These are phyloP conservation scores for Alopecurus myosuroides DNA, from an alignment of 176 grass and related monocot species.

Conservation along the genomic window DNA sequence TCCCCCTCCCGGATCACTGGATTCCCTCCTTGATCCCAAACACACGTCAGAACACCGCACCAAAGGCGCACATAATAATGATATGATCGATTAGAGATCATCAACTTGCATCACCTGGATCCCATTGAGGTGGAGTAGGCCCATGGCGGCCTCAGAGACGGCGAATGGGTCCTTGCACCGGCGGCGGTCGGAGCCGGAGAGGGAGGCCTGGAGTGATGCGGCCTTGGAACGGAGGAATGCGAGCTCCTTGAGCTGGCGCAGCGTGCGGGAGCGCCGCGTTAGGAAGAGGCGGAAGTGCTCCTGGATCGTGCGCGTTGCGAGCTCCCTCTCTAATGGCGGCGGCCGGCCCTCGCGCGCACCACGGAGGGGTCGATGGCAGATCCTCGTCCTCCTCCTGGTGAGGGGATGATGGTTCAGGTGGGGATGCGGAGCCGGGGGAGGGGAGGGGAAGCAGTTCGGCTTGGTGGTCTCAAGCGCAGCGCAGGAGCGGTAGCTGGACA, in stretches of 20 bases:
- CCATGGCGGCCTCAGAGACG: constrained; percentile 55
- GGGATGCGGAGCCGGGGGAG: neutral
- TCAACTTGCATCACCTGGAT: constrained; percentile 50
- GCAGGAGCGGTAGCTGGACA: constrained; percentile 51
- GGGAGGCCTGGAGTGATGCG: constrained; percentile 44
- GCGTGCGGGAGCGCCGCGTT: constrained; percentile 69
- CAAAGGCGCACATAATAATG: neutral
- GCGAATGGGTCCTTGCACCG: constrained; percentile 28
- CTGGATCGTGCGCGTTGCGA: constrained; percentile 81
- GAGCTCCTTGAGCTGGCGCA: constrained; percentile 85
- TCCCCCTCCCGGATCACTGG: constrained; percentile 80
- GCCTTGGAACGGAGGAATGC: constrained; percentile 66
- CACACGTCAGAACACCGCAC: constrained; percentile 5
- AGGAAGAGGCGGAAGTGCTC: constrained; percentile 77
- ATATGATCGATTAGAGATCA: neutral
- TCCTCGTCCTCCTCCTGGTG: neutral
- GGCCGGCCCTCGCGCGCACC: neutral
- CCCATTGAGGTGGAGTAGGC: constrained; percentile 56
- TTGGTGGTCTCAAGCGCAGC: constrained; percentile 67
- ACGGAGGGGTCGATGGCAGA: neutral
- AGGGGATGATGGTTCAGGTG: neutral
- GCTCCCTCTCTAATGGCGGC: constrained; percentile 30
- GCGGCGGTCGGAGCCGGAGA: constrained; percentile 51
- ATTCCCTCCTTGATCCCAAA: constrained; percentile 50
- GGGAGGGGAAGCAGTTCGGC: constrained; percentile 13